A percentile compares a stretch with the other conserved stretches of the same genome.
Conservation (phyloP, 495 filamentous ascomycete genomes). For the Amphirosellinia nigrospora region DNA sequence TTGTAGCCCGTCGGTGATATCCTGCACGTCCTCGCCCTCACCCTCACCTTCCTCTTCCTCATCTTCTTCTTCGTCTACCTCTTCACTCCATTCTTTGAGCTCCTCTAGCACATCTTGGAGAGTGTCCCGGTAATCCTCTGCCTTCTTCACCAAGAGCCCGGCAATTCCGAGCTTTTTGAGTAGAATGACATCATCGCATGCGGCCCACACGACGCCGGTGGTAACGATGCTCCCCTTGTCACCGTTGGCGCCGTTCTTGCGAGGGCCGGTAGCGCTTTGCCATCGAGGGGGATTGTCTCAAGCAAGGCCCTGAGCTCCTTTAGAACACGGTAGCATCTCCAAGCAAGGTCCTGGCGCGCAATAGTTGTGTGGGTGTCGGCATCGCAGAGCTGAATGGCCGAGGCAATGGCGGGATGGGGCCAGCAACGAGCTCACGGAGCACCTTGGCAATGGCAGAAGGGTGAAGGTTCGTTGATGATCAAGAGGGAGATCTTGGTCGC, state of each 20-base stretch:
- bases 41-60: constrained; percentile 48
- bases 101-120: constrained; percentile 83
- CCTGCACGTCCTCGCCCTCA: constrained; percentile 32
- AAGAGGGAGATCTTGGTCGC: constrained; percentile 86
- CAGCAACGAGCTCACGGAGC: constrained; percentile 67
- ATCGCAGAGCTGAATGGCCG: constrained; percentile 68
- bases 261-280: constrained; percentile 47
- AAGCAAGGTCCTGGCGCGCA: constrained; percentile 62
- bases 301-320: constrained; percentile 54
- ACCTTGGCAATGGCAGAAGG: constrained; percentile 72
- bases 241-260: constrained; percentile 50
- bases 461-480: constrained; percentile 83
- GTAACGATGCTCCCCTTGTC: constrained; percentile 61
- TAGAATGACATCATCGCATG: constrained; percentile 72
- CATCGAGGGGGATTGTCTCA: constrained; percentile 52
- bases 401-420: constrained; percentile 72
- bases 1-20: constrained; percentile 27
- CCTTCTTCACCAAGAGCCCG: constrained; percentile 64
- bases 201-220: constrained; percentile 69
- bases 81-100: constrained; percentile 84
- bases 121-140: constrained; percentile 70
- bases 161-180: constrained; percentile 69
- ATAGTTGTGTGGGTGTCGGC: constrained; percentile 62
- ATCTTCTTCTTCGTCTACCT: constrained; percentile 53
- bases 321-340: constrained; percentile 52